A percentile compares a stretch with the other conserved stretches of the same genome.
Conservation (phyloP, 768 basidiomycete species). For the Suillus americanus region DNA sequence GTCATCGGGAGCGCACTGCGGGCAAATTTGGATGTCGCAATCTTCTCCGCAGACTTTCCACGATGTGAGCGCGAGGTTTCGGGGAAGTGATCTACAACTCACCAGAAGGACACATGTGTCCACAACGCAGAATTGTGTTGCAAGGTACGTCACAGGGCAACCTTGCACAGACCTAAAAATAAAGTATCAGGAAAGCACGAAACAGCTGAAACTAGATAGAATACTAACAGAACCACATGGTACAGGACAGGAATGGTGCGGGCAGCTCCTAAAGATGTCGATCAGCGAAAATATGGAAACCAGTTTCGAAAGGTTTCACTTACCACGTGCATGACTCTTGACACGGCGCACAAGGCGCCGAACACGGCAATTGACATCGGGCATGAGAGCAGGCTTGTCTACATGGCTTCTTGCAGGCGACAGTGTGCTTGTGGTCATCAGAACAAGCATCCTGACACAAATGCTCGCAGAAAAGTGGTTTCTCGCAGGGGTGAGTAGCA, state of each 20-base stretch:
- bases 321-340: constrained; percentile 60
- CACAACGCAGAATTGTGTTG: constrained; percentile 47
- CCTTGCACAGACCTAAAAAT: constrained; percentile 55
- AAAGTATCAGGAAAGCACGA: neutral
- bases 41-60: constrained; percentile 64
- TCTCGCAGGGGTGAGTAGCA: constrained; percentile 47
- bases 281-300: neutral
- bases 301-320: constrained; percentile 10
- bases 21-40: constrained; percentile 56
- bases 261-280: constrained; percentile 42
- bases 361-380: constrained; percentile 48
- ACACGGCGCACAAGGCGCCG: constrained; percentile 59
- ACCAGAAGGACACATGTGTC: constrained; percentile 71
- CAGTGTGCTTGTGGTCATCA: constrained; percentile 47
- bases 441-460: constrained; percentile 51
- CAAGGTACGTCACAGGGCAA: constrained; percentile 65
- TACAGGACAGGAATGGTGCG: constrained; percentile 55
- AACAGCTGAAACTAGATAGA: neutral
- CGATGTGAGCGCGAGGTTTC: constrained; percentile 1
- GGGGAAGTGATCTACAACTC: constrained; percentile 12
- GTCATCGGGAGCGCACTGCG: constrained; percentile 43
- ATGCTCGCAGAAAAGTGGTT: constrained; percentile 56
- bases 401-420: constrained; percentile 44
- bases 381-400: constrained; percentile 57
- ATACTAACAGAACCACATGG: constrained; percentile 66